Base-by-base conservation (phyloP, 163 green algal species). In the Scenedesmus sp. region DNA sequence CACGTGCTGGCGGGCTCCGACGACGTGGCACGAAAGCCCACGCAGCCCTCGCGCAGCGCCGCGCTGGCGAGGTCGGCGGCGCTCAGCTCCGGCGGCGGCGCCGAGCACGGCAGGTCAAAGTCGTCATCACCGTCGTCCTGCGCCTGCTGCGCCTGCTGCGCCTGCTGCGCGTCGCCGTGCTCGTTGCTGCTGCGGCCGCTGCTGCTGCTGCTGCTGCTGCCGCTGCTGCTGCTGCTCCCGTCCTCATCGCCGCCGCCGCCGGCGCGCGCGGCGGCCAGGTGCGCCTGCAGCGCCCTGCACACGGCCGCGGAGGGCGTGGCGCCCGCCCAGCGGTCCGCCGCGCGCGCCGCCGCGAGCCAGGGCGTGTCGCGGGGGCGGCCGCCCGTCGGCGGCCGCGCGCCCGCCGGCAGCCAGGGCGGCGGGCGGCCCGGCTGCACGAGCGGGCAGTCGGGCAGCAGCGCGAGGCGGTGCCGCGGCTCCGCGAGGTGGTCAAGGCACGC, bases 201-300 rank as follows among this genome's bases (percentile, higher is more conserved):
- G 45, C 56, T 63, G 56, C 47, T 70, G 26, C 60, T 75, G 36
- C n/a, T 80, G 48, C 53, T 65, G 31, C 18, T 72, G 26, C 17
- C 67, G 33, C 13, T 56, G 5, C n/a, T 72, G 42, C 62, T 74
- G n/a, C 14, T 75, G 42, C 17, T 67, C 29, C 2, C n/a, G n/a
- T 81, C 7, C 57, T 86, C 5, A 13, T 65, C 57, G 14, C 57
- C 26, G 57, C 29, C 14, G 20, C 28, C 14, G 17, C 28, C 57
- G 10, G 2, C 53, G 4, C 18, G 13, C 39, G 26, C 56, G 18
- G 56, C 56, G 33, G 42, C 42, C 63, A 72, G 13, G 14, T 36
- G 62, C 63, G 36, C 24, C 7, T 28, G 24, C 44, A 70, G 22
- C 2, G 39, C 36, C 34, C 7, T 42, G 63, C 63, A 73, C 9